Evolutionary conservation across 2,329 filamentous ascomycete genomes (phyloP).

Genomic region (Nothophaeocryptopus gaeumannii): DNA sequence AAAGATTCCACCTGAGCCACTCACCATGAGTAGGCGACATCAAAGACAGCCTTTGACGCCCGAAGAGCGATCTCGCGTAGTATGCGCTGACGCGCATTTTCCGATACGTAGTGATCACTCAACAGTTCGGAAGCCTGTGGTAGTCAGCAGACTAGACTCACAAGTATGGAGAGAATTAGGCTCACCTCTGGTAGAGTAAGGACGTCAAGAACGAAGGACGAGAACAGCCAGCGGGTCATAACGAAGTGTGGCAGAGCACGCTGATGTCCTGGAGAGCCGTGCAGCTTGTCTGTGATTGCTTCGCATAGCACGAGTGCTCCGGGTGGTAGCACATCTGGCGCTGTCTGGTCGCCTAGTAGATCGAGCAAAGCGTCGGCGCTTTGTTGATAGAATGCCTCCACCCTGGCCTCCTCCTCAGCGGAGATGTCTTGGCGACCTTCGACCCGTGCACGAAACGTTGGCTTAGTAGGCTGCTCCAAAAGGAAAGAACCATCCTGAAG

Average conservation of each 20-base stretch:
- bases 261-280: constrained; percentile 65
- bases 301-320: constrained; percentile 80
- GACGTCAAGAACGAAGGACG: constrained; percentile 77
- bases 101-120: constrained; percentile 86
- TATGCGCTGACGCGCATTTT: constrained; percentile 78
- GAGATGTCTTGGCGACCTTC: constrained; percentile 67
- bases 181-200: constrained; percentile 83
- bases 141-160: constrained; percentile 32
- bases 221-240: constrained; percentile 88
- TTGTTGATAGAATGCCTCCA: constrained; percentile 83
- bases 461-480: constrained; percentile 78
- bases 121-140: constrained; percentile 60
- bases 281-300: constrained; percentile 69
- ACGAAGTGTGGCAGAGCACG: constrained; percentile 74
- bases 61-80: constrained; percentile 73
- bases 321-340: constrained; percentile 79
- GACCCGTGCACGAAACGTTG: constrained; percentile 63
- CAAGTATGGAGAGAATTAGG: not conserved
- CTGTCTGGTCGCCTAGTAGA: constrained; percentile 74
- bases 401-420: constrained; percentile 74
- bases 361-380: constrained; percentile 80
- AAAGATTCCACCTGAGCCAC: constrained; percentile 31
- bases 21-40: constrained; percentile 68
- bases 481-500: constrained; percentile 90
- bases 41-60: constrained; percentile 74